Evolutionary conservation across 345 rosid genomes (phyloP), one percentile per base, ranked within the genome.

Genomic region (Pelargonium nanum): DNA sequence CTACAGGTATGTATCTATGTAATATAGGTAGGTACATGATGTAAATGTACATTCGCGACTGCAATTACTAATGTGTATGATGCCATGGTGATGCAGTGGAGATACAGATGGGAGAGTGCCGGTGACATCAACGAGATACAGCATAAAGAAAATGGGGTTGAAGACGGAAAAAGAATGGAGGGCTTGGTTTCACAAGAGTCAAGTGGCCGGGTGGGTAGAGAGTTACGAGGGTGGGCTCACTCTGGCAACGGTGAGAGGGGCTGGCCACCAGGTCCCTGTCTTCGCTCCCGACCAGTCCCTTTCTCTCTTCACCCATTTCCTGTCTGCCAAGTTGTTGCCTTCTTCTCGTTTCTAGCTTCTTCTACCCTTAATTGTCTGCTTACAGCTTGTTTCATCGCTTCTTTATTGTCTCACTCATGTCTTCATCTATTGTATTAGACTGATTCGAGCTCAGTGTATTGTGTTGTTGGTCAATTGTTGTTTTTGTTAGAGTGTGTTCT

Each of bases 91-190:
- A 24, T 67, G 69, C 72, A 85, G 96, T 24, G 96, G 97, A 7
- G 97, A 89, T 61, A 81, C 89, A 3, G 95, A 89, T 69, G 95
- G 91, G 62, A 85, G 97, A 65, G 84, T 86, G 32, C 95, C 97
- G 0, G 95, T 86, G 59, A 86, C 95, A 32, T 72, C 87, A 24
- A 89, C 88, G 7, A 80, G 91, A 28, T 86, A 83, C 67, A 77
- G 83, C 69, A 66, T 89, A 65, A 85, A 78, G 44, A 79, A 78
- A 64, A 65, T 86, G 72, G 67, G 78, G 21, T 53, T 83, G 22
- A 74, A 66, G 44, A 67, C 78, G 7, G 55, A 66, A 44, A 76
- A 73, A 53, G 77, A 80, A 28, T 89, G 95, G 97, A 77, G 87
- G 68, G 79, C 89, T 45, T 89, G 97, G 95, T 81, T 79, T 68